A percentile compares a stretch with the other conserved stretches of the same genome.
Evolutionary conservation across 2,329 filamentous ascomycete species (phyloP).

Genomic region (Ambrosiella beaveri): DNA sequence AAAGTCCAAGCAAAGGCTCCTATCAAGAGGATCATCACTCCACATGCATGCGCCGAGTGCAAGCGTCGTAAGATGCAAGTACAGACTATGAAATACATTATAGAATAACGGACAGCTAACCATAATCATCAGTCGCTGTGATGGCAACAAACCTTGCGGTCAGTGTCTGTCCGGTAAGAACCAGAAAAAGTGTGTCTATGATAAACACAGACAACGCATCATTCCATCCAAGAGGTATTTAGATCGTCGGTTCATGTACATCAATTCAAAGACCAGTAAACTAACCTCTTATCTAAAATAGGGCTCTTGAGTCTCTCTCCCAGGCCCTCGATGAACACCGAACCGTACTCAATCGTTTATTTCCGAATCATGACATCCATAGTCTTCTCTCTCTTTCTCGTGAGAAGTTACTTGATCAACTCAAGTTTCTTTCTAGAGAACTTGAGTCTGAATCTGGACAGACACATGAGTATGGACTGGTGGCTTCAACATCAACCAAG

Average conservation of each 20-base stretch:
- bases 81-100: neutral
- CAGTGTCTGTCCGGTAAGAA: constrained; percentile 71
- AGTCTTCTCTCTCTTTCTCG: constrained; percentile 37
- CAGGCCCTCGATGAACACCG: constrained; percentile 50
- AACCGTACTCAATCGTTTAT: constrained; percentile 42
- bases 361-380: constrained; percentile 38
- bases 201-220: constrained; percentile 60
- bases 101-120: neutral
- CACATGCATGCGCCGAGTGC: constrained; percentile 57
- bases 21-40: constrained; percentile 36
- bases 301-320: constrained; percentile 44
- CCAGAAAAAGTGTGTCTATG: constrained; percentile 62
- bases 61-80: constrained; percentile 58
- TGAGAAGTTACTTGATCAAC: constrained; percentile 36
- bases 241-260: constrained; percentile 4
- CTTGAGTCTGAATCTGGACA: too few relatives aligned
- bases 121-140: constrained; percentile 44
- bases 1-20: constrained; percentile 23
- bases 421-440: constrained; percentile 18
- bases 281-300: constrained; percentile 15
- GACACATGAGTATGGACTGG: neutral
- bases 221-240: constrained; percentile 62
- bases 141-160: constrained; percentile 65
- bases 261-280: neutral
- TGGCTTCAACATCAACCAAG: neutral